Percentiles rank a stretch among this genome's conserved stretches.
phyloP scores from a whole-genome alignment of 805 yeast genomes.

The Saccharomycopsis sp. region DNA sequence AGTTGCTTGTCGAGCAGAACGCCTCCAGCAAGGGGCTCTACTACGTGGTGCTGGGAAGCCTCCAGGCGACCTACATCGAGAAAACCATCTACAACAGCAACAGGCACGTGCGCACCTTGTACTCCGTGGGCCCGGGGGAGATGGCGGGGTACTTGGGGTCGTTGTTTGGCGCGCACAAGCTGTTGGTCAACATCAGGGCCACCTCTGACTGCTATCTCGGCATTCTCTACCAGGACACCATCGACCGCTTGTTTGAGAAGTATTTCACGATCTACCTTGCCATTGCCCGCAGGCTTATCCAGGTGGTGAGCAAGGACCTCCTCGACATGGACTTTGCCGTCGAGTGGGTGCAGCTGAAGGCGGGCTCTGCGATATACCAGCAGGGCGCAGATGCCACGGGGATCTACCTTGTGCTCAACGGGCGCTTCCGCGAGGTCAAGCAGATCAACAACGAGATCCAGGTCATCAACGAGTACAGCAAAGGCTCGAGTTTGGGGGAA shows the following conservation, averaged over 20 bases:
- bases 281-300: conserved; percentile 65
- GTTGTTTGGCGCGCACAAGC: conserved; percentile 60
- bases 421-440: conserved; percentile 65
- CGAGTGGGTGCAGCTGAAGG: conserved; percentile 90
- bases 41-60: conserved; percentile 71
- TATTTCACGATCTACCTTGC: conserved; percentile 71
- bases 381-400: conserved; percentile 90
- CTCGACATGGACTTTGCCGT: conserved; percentile 80
- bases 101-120: conserved; percentile 37
- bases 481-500: conserved; percentile 93
- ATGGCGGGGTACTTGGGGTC: conserved; percentile 84
- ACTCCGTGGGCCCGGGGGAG: conserved; percentile 67
- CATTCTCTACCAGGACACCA: conserved; percentile 52
- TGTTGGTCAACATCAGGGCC: conserved; percentile 67
- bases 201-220: conserved; percentile 62
- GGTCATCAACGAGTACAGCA: conserved; percentile 74
- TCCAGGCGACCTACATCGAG: conserved; percentile 54
- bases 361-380: conserved; percentile 71
- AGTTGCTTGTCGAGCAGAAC: conserved; percentile 55
- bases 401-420: conserved; percentile 81
- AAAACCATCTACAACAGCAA: conserved; percentile 18
- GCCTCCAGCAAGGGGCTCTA: conserved; percentile 66
- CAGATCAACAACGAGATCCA: conserved; percentile 22
- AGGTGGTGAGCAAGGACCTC: conserved; percentile 59
- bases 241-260: conserved; percentile 64